Conservation (phyloP, 2,329 filamentous ascomycete species). For the Ophiognomonia clavigignenti-juglandacearum region DNA sequence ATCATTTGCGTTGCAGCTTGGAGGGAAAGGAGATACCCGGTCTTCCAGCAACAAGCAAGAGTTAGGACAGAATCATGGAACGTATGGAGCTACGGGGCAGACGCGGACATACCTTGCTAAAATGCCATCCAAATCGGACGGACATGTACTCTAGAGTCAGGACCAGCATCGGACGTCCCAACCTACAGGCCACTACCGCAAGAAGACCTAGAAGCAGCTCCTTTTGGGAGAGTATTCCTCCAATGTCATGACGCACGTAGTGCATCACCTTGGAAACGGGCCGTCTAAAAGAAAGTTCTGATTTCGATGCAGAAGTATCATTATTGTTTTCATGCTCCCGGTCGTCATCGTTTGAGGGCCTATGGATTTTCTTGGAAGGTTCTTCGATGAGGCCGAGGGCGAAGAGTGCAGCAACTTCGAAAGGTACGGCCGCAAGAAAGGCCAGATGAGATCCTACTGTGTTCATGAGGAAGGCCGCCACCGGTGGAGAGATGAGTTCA, state of each 20-base stretch:
- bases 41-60: neutral
- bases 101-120: slow-evolving; percentile 8
- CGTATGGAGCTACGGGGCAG: too few species aligned
- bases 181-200: slow-evolving; percentile 1
- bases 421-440: slow-evolving; percentile 4
- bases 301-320: neutral
- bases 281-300: neutral
- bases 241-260: slow-evolving; percentile 10
- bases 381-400: slow-evolving; percentile 6
- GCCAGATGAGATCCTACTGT: slow-evolving; percentile 8
- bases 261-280: slow-evolving; percentile 1
- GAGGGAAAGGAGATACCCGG: slow-evolving; percentile 10
- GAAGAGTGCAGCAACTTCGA: slow-evolving; percentile 2
- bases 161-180: slow-evolving; percentile 10
- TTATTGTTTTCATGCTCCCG: neutral
- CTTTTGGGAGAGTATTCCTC: neutral
- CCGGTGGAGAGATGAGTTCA: slow-evolving; percentile 9
- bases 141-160: slow-evolving; percentile 15
- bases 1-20: slow-evolving; percentile 15
- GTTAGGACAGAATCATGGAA: neutral
- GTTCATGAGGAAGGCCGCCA: slow-evolving; percentile 7
- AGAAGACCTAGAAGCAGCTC: slow-evolving; percentile 5
- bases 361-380: neutral
- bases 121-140: slow-evolving; percentile 10
- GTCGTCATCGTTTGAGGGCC: neutral